Evolutionary conservation across 1,139 yeast species (phyloP).

Genomic region (Magnusiomyces tetraspermus): DNA sequence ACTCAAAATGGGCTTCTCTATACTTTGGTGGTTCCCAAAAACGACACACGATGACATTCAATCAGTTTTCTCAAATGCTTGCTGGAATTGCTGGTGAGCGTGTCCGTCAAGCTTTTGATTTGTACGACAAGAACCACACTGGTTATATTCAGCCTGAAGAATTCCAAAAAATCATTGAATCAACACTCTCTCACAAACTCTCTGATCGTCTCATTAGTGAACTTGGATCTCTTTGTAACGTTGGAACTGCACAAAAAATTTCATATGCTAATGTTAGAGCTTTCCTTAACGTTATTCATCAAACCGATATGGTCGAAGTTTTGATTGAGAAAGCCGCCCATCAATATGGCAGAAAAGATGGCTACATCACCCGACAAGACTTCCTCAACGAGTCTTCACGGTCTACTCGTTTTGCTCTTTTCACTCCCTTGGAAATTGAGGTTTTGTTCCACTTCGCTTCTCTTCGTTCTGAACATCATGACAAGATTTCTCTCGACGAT

Average conservation of each 20-base stretch:
- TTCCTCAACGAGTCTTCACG: conserved; percentile 36
- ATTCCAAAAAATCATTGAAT: conserved; percentile 33
- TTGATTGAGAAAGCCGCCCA: conserved; percentile 31
- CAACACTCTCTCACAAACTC: conserved; percentile 37
- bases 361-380: conserved; percentile 33
- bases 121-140: conserved; percentile 31
- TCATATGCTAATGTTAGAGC: conserved; percentile 39
- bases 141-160: conserved; percentile 37
- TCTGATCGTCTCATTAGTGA: conserved; percentile 33
- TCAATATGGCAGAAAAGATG: conserved; percentile 24
- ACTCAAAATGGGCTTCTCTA: conserved; percentile 35
- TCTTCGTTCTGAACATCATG: conserved; percentile 22
- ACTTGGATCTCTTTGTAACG: conserved; percentile 34
- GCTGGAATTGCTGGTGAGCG: conserved; percentile 39
- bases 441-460: conserved; percentile 37
- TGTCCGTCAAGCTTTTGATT: conserved; percentile 38
- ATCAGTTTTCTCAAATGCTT: conserved; percentile 39
- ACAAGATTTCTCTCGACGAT: conserved; percentile 33
- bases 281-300: conserved; percentile 36
- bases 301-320: conserved; percentile 36
- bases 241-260: conserved; percentile 29
- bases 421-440: conserved; percentile 40
- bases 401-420: conserved; percentile 34
- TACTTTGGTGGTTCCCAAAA: conserved; percentile 35
- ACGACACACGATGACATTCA: conserved; percentile 35